Evolutionary conservation across 2,329 filamentous ascomycete genomes (phyloP), one percentile per base, ranked within the genome.

Genomic region (Macrophomina pseudophaseolina): DNA sequence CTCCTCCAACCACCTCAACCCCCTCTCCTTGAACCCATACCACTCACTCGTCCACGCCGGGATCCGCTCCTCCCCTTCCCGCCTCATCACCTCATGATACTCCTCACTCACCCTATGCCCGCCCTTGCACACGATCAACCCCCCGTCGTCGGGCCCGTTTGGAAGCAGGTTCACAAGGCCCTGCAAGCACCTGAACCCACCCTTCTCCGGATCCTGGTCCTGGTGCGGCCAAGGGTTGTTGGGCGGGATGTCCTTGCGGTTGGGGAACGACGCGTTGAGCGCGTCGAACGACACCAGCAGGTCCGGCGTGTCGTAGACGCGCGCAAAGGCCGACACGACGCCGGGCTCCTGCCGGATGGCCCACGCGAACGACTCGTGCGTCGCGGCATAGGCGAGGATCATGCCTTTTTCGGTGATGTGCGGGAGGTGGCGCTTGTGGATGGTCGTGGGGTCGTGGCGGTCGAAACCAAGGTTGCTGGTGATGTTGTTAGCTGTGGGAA

Each of bases 91-190:
- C 62, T 72, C 68, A 4, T 65, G 51, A 6, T 33, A 48, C 32
- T 40, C 35, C 38, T 82, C 76, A 59, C 78, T 79, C 0, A 83
- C 72, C 51, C 79, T 78, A 5, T 75, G 70, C 6, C 77, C 79
- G 5, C 82, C 82, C 33, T 79, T 78, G 76, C 83, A 80, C 9
- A 83, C 69, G 52, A 84, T 76, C 14, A 84, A 70, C 3, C 81
- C 82, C 12, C 82, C 82, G 64, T 85, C 83, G 1, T 82, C 74
- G 1, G 76, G 76, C 1, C 82, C 82, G 48, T 80, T 81, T 1
- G 80, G 81, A 5, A 77, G 74, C 11, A 77, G 79, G 71, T 83
- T 84, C 0, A 83, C 68, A 1, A 84, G 70, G 0, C 82, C 82
- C 40, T 84, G 81, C 0, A 83, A 71, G 60, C 75, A 78, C 44